These are phyloP conservation scores for Arachis stenosperma DNA, from an alignment of 306 rosid genomes.

Conservation along the genomic window DNA sequence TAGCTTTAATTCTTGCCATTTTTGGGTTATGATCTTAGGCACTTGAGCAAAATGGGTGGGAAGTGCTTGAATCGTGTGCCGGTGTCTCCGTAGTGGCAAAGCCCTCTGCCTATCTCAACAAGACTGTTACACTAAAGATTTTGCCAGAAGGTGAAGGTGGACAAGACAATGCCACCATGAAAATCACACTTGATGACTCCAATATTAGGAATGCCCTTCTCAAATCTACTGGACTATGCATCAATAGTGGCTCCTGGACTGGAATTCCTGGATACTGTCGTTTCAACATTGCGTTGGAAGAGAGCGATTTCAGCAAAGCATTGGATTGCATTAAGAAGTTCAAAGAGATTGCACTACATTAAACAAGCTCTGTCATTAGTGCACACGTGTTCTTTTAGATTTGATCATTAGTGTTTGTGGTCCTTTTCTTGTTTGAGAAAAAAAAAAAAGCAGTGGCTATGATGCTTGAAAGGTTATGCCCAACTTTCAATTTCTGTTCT, in stretches of 20 bases:
- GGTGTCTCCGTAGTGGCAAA: constrained; percentile 93
- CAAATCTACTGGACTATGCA: constrained; percentile 83
- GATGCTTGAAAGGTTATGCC: too few species aligned
- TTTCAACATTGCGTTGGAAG: constrained; percentile 82
- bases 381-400: neutral
- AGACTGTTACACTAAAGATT: constrained; percentile 52
- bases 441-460: neutral
- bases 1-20: neutral
- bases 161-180: constrained; percentile 41
- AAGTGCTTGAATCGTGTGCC: constrained; percentile 69
- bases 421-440: constrained; percentile 17
- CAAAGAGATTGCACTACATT: constrained; percentile 45
- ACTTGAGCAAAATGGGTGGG: constrained; percentile 87
- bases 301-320: constrained; percentile 73
- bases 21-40: constrained; percentile 48
- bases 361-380: constrained; percentile 17
- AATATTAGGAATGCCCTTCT: constrained; percentile 73
- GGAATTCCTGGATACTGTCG: constrained; percentile 96
- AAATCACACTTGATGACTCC: constrained; percentile 63
- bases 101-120: constrained; percentile 77
- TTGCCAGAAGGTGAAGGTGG: constrained; percentile 37
- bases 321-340: constrained; percentile 76
- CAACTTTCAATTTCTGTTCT: too few species aligned
- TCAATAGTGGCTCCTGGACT: constrained; percentile 92
- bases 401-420: constrained; percentile 5